phyloP scores from a whole-genome alignment of 1,284 basidiomycete genomes.

The Leccinum subrobustum region DNA sequence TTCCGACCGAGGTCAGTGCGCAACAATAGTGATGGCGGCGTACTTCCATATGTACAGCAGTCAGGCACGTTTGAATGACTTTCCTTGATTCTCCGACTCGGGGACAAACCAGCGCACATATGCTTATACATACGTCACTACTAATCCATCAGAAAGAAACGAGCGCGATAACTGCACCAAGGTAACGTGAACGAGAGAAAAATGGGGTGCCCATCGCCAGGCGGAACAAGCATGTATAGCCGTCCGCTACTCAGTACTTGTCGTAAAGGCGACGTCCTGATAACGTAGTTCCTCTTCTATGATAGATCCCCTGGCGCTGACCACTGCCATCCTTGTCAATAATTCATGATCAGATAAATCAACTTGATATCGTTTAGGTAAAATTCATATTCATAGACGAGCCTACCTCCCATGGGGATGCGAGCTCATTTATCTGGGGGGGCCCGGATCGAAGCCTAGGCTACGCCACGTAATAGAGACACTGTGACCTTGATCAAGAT shows the following conservation, averaged over 20 bases:
- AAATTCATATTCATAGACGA: not conserved
- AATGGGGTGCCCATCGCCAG: not conserved
- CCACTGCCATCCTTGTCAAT: conserved; percentile 8
- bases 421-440: not conserved
- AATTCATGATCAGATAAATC: not conserved
- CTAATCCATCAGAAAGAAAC: not conserved
- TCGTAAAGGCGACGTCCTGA: not conserved
- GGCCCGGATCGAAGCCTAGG: not conserved
- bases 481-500: not conserved
- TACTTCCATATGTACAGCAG: not conserved
- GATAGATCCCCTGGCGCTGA: conserved; percentile 2
- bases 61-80: conserved; percentile 3
- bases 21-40: not conserved
- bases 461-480: not conserved
- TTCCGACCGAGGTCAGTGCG: not conserved
- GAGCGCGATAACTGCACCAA: not conserved
- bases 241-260: not conserved
- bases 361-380: not conserved
- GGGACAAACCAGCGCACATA: not conserved
- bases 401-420: not conserved
- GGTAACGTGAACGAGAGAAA: not conserved
- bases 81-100: not conserved
- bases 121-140: conserved; percentile 2
- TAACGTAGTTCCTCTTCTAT: not conserved
- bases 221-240: not conserved